Conservation (phyloP, 202 grass and related monocot genomes). For the Carex arenaria region DNA sequence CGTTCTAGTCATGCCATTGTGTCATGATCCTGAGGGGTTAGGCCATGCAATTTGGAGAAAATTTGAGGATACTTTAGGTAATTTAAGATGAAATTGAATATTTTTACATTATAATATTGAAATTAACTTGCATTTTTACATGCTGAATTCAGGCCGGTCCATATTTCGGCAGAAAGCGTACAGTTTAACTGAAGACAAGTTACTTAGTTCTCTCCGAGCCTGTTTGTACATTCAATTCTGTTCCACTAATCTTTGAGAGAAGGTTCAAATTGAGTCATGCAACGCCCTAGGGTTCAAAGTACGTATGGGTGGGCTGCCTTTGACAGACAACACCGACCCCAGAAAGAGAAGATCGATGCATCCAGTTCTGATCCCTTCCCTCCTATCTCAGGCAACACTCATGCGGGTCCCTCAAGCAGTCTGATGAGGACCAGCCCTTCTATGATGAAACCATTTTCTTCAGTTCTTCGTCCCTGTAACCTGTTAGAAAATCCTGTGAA, state of each 20-base stretch:
- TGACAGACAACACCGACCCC: slow-evolving; percentile 47
- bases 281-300: slow-evolving; percentile 32
- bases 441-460: slow-evolving; percentile 55
- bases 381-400: slow-evolving; percentile 27
- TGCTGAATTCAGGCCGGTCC: neutral
- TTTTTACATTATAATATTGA: neutral
- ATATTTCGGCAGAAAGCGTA: neutral
- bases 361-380: slow-evolving; percentile 50
- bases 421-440: slow-evolving; percentile 22
- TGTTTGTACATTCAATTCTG: neutral
- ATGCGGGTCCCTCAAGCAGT: slow-evolving; percentile 26
- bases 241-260: neutral
- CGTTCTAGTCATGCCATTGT: neutral
- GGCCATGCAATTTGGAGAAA: no score
- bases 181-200: neutral
- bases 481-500: slow-evolving; percentile 31
- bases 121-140: neutral
- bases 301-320: slow-evolving; percentile 76
- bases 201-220: neutral
- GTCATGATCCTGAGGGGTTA: no score
- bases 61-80: no score
- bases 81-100: neutral
- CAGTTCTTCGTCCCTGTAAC: slow-evolving; percentile 35
- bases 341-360: slow-evolving; percentile 16
- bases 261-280: slow-evolving; percentile 31